Percentiles rank a stretch among this genome's conserved stretches.
Conservation (phyloP, 75 land plant species). For the Larix kaempferi region DNA sequence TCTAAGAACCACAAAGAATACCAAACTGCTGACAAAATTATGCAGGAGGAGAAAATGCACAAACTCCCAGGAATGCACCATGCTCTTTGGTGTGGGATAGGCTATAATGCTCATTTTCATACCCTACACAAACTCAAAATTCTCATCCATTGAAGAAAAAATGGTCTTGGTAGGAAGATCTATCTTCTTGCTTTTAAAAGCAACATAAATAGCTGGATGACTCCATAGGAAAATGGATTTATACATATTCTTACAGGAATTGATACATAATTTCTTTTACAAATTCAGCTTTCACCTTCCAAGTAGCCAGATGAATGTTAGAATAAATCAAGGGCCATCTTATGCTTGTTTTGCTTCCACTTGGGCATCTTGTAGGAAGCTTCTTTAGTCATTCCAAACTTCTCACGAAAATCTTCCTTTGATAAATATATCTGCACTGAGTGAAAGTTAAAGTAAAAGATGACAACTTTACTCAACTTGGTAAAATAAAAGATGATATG, state of each 20-base stretch:
- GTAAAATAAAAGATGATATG: too few species aligned
- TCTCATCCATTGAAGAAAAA: background rate
- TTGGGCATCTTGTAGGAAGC: constrained; percentile 65
- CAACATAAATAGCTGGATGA: constrained; percentile 5
- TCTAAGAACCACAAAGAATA: constrained; percentile 2
- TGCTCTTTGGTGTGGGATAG: background rate
- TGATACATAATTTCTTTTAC: background rate
- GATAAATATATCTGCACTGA: constrained; percentile 79
- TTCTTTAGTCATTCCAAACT: constrained; percentile 61
- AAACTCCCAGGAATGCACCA: constrained; percentile 4
- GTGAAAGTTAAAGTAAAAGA: too few species aligned
- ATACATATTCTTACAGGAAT: constrained; percentile 8
- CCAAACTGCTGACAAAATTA: constrained; percentile 10
- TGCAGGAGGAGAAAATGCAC: constrained; percentile 9
- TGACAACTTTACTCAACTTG: too few species aligned
- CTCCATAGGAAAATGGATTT: background rate
- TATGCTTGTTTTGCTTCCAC: constrained; percentile 81
- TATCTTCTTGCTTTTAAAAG: background rate
- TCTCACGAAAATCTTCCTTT: constrained; percentile 53
- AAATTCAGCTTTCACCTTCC: constrained; percentile 1
- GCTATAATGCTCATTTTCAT: background rate
- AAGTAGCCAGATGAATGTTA: constrained; percentile 4
- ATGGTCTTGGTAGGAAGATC: background rate
- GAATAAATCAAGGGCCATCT: constrained; percentile 57
- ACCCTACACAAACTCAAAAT: constrained; percentile 4